Conservation (phyloP, 352 stramenopile genomes). For the Globisporangium alternatum region DNA sequence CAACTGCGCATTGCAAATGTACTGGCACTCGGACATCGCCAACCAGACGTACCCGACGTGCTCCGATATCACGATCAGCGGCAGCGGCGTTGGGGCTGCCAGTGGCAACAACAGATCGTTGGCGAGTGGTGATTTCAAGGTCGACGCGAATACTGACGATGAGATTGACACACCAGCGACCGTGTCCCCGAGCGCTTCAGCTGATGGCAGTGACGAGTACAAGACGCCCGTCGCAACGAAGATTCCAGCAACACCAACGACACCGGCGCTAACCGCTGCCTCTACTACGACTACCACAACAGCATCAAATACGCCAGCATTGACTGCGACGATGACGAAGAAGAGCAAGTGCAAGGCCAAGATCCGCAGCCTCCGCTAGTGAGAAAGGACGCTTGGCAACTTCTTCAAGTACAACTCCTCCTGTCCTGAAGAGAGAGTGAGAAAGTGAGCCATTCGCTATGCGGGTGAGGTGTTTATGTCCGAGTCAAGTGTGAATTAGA, state of each 20-base stretch:
- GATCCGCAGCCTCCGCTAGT: background rate
- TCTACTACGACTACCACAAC: background rate
- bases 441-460: background rate
- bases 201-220: background rate
- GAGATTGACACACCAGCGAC: background rate
- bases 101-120: background rate
- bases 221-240: background rate
- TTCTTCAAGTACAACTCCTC: background rate
- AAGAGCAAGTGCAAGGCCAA: slow-evolving; percentile 13
- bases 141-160: background rate
- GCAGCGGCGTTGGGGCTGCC: background rate
- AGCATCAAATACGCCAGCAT: background rate
- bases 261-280: background rate
- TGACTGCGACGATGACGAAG: slow-evolving; percentile 7
- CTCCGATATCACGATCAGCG: slow-evolving; percentile 9
- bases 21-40: slow-evolving; percentile 57
- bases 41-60: slow-evolving; percentile 64
- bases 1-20: slow-evolving; percentile 55
- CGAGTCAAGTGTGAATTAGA: too few species aligned
- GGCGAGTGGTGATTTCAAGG: background rate
- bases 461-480: too few species aligned
- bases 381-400: background rate
- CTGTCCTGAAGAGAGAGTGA: background rate
- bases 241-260: background rate
- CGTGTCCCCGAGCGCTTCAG: background rate